Evolutionary conservation across 139 green algal species (phyloP), one percentile per base, ranked within the genome.

Genomic region (Coelastrella sp.): DNA sequence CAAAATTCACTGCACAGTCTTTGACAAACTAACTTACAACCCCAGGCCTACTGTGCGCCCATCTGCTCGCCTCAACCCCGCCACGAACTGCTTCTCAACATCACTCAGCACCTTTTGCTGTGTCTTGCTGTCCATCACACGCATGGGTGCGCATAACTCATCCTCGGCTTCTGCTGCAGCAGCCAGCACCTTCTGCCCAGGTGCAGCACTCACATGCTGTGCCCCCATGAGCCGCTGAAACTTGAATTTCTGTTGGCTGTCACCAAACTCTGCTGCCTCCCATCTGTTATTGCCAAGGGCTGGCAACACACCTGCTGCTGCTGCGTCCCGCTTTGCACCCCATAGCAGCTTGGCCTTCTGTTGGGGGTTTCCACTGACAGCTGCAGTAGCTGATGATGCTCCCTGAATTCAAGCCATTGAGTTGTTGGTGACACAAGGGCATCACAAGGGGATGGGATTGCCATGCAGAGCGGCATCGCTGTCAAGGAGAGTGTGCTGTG

Each of bases 161-260:
- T 56, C 66, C 61, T 20, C 35, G 72, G 8, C 84, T 22, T 22
- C 57, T 68, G 63, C 84, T 22, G 70, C 70, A 35, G 70, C 84
- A 73, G 72, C 74, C 20, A 58, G 12, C 6, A 8, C 12, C 65
- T 19, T 6, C 65, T 59, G 14, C 49, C 19, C 82, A 58, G 63
- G 22, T 84, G 73, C 85, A 11, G 58, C 80, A 22, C 4, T 59
- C 15, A 59, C 80, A 49, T 87, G 63, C 24, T 90, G 85, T 70
- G 75, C 73, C 19, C 93, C 93, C 93, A 95, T 94, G 7, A 95
- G 81, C 61, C 85, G 84, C 70, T 92, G 86, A 49, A 95, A 95
- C 61, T 93, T 93, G 10, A 80, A 19, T 60, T 92, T 90, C 56
- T 94, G 59, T 6, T 78, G 49, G 6, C 15, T 76, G 75, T 56